Conservation (phyloP, 1,139 yeast genomes). For the Geotrichum klebahnii region DNA sequence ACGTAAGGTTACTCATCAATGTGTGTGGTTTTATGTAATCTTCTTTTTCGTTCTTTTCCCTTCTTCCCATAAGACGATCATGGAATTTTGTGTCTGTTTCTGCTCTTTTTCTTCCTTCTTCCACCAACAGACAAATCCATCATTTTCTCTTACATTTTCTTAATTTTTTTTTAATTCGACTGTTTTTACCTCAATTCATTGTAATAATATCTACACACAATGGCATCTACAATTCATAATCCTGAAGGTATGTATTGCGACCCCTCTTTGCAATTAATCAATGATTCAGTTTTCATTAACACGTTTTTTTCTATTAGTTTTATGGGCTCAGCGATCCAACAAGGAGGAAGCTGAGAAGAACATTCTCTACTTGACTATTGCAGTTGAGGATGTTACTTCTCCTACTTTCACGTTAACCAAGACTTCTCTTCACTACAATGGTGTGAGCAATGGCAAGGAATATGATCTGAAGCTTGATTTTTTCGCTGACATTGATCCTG, state of each 20-base stretch:
- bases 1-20: no score
- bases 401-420: slow-evolving; percentile 61
- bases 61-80: no score
- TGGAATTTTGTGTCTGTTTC: background rate
- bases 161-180: background rate
- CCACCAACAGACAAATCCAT: background rate
- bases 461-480: slow-evolving; percentile 67
- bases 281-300: slow-evolving; percentile 38
- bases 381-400: slow-evolving; percentile 64
- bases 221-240: slow-evolving; percentile 40
- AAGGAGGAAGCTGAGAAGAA: slow-evolving; percentile 68
- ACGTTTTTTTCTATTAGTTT: slow-evolving; percentile 42
- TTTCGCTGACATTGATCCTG: slow-evolving; percentile 66
- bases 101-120: background rate
- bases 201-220: slow-evolving; percentile 17
- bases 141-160: background rate
- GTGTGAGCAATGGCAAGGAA: slow-evolving; percentile 38
- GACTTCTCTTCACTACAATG: slow-evolving; percentile 54
- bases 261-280: slow-evolving; percentile 46
- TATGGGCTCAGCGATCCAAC: slow-evolving; percentile 96
- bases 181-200: background rate
- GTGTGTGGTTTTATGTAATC: slow-evolving; percentile 29
- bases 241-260: slow-evolving; percentile 44
- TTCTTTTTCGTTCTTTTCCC: slow-evolving; percentile 20
- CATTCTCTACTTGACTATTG: slow-evolving; percentile 67